Evolutionary conservation across 2,329 filamentous ascomycete genomes (phyloP).

Genomic region (Colletotrichum euphorbiae): DNA sequence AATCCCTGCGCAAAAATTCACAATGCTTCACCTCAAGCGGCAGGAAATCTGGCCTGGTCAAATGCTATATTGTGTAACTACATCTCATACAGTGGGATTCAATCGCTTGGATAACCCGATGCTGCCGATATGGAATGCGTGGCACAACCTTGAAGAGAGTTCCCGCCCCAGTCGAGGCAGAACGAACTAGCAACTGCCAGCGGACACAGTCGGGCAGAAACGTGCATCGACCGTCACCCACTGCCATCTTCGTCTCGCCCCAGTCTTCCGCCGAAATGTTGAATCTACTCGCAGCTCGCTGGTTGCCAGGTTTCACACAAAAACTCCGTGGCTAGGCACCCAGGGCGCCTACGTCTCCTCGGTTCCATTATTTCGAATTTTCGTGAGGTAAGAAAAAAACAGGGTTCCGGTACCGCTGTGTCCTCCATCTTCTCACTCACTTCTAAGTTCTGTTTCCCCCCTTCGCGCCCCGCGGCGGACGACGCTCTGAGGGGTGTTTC

Average conservation of each 20-base stretch:
- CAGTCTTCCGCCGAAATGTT: slow-evolving; percentile 12
- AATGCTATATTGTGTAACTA: slow-evolving; percentile 15
- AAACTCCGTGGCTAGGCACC: neutral
- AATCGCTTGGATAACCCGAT: neutral
- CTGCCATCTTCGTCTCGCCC: slow-evolving; percentile 12
- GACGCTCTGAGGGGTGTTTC: slow-evolving; percentile 20
- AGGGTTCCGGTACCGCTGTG: slow-evolving; percentile 15
- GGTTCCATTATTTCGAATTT: slow-evolving; percentile 40
- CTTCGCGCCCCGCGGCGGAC: slow-evolving; percentile 19
- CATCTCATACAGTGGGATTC: neutral
- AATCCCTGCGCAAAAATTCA: slow-evolving; percentile 31
- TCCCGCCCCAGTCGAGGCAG: neutral
- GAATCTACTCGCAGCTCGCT: neutral
- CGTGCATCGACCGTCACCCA: slow-evolving; percentile 19
- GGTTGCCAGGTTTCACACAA: slow-evolving; percentile 27
- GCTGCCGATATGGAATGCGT: slow-evolving; percentile 3
- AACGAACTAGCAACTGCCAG: neutral
- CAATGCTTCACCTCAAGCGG: slow-evolving; percentile 32
- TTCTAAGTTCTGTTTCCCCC: slow-evolving; percentile 2
- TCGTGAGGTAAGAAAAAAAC: slow-evolving; percentile 45
- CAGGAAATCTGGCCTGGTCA: slow-evolving; percentile 29
- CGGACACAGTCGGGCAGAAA: slow-evolving; percentile 6
- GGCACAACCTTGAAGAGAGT: neutral
- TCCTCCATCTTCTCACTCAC: neutral
- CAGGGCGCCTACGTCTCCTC: slow-evolving; percentile 26